Conservation (phyloP, 169 alveolate genomes). For the Perkinsus marinus region DNA sequence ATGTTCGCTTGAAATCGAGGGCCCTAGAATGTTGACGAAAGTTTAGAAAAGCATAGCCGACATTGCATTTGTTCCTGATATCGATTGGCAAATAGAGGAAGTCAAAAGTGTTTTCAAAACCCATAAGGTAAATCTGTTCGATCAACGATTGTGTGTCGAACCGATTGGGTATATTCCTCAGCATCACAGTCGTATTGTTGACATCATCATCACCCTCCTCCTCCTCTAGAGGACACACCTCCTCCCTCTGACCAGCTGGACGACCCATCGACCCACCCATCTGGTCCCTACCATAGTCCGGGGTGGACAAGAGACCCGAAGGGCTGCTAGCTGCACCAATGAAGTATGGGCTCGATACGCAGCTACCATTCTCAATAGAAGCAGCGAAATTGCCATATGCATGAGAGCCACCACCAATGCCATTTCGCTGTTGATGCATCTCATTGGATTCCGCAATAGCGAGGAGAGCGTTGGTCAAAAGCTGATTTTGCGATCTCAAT, state of each 20-base stretch:
- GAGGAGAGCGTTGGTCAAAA: background rate
- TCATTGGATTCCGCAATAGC: background rate
- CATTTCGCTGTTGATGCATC: background rate
- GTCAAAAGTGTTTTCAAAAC: conserved; percentile 36
- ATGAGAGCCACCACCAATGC: background rate
- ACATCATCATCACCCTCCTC: background rate
- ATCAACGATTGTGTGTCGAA: conserved; percentile 12
- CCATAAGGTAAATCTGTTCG: conserved; percentile 4
- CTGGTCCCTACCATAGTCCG: background rate
- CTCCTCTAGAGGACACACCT: too few species aligned
- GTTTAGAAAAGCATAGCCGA: conserved; percentile 49
- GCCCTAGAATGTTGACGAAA: conserved; percentile 13
- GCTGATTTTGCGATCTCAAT: background rate
- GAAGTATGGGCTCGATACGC: too few species aligned
- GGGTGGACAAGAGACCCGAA: too few species aligned
- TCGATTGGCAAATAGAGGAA: conserved; percentile 48
- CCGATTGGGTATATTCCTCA: background rate
- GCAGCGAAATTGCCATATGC: background rate
- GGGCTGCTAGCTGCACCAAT: too few species aligned
- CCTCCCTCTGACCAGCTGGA: background rate
- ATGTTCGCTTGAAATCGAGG: background rate
- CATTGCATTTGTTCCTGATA: conserved; percentile 41
- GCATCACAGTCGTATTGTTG: background rate
- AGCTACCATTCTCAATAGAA: too few species aligned
- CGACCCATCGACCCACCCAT: background rate